A percentile compares a stretch with the other conserved stretches of the same genome.
phyloP scores from a whole-genome alignment of 2,329 filamentous ascomycete species.

The Sporothrix pallida region DNA sequence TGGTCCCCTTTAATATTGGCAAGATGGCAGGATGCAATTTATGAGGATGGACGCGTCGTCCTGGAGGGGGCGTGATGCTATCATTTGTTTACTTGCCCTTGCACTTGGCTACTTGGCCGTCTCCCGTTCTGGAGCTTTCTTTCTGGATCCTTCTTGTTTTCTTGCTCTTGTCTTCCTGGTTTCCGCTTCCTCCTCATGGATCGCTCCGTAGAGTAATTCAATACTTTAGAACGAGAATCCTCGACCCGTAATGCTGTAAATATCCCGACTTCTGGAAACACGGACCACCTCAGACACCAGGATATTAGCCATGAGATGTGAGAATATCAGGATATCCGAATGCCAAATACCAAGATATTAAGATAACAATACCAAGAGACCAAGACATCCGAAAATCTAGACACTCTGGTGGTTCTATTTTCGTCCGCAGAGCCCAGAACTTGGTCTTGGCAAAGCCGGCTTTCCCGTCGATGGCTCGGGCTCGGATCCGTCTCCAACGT shows the following conservation, averaged over 20 bases:
- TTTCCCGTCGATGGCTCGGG: too few relatives aligned
- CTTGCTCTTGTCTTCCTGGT: too few relatives aligned
- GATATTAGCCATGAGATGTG: too few relatives aligned
- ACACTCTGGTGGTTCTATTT: not conserved
- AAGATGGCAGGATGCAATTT: not conserved
- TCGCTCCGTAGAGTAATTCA: not conserved
- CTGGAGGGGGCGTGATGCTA: not conserved
- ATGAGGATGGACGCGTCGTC: slow-evolving; percentile 3
- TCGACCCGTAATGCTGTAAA: not conserved
- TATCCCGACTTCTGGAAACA: not conserved
- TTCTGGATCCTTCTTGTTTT: too few relatives aligned
- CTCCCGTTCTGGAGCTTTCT: not conserved
- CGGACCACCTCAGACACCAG: not conserved
- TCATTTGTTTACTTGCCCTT: not conserved
- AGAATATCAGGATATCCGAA: too few relatives aligned
- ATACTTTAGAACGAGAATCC: not conserved
- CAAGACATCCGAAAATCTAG: too few relatives aligned
- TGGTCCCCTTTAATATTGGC: not conserved
- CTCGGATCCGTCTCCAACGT: too few relatives aligned
- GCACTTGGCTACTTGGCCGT: not conserved
- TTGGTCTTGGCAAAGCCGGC: too few relatives aligned
- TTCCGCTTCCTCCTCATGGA: too few relatives aligned
- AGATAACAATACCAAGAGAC: too few relatives aligned
- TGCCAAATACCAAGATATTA: too few relatives aligned
- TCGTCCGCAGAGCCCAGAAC: not conserved